These are phyloP conservation scores for Exophiala sideris DNA, from an alignment of 2,329 filamentous ascomycete species.

Conservation along the genomic window DNA sequence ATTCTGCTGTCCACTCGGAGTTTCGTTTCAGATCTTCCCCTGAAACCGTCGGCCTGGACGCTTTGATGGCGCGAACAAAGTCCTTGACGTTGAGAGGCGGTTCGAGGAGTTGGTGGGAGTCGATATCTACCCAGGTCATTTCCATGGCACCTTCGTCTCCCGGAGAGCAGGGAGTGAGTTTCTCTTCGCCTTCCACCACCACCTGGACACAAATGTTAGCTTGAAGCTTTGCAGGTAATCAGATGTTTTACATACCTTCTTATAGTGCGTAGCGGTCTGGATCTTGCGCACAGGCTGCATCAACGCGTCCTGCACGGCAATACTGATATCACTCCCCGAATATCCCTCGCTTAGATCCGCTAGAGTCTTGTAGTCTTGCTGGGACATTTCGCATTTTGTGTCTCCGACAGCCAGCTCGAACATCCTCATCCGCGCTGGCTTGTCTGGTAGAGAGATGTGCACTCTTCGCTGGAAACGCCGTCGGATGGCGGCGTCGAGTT, in stretches of 20 bases:
- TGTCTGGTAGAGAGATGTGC: constrained; percentile 88
- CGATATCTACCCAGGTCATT: constrained; percentile 89
- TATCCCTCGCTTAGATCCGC: constrained; percentile 86
- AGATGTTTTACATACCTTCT: constrained; percentile 60
- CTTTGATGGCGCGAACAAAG: constrained; percentile 87
- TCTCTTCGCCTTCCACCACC: constrained; percentile 59
- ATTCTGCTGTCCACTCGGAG: constrained; percentile 91
- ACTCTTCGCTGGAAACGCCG: constrained; percentile 94
- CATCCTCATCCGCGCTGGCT: constrained; percentile 85
- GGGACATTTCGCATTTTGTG: constrained; percentile 79
- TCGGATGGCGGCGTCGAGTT: constrained; percentile 92
- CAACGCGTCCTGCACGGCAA: constrained; percentile 90
- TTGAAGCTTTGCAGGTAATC: not conserved
- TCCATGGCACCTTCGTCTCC: constrained; percentile 81
- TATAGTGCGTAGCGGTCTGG: constrained; percentile 96
- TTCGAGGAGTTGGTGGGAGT: constrained; percentile 78
- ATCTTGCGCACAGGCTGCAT: constrained; percentile 98
- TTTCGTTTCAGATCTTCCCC: constrained; percentile 79
- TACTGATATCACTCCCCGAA: constrained; percentile 92
- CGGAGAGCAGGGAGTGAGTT: constrained; percentile 82
- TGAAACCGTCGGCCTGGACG: constrained; percentile 84
- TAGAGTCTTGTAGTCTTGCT: constrained; percentile 74
- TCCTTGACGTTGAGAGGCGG: constrained; percentile 85
- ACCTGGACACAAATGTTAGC: constrained; percentile 51
- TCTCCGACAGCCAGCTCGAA: constrained; percentile 92